These are phyloP conservation scores for Cladosporium oxysporum DNA, from an alignment of 2,329 filamentous ascomycete species.

Conservation along the genomic window DNA sequence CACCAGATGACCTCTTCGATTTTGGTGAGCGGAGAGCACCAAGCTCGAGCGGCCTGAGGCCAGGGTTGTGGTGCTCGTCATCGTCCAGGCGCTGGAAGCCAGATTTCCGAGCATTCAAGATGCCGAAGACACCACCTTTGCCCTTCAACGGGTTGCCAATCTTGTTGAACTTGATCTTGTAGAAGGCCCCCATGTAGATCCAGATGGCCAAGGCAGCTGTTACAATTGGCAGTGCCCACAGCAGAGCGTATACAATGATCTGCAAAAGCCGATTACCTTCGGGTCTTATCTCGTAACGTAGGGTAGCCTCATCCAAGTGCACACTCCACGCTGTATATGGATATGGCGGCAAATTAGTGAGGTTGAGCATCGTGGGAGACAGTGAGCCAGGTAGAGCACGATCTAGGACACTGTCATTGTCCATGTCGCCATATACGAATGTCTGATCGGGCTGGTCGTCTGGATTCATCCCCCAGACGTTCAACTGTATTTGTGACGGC, in stretches of 20 bases:
- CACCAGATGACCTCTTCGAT: constrained; percentile 21
- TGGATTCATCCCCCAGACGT: constrained; percentile 67
- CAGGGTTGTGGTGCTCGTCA: constrained; percentile 7
- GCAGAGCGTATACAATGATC: constrained; percentile 55
- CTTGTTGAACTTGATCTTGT: constrained; percentile 64
- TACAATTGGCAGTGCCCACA: constrained; percentile 56
- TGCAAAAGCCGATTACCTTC: constrained; percentile 57
- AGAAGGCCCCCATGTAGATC: constrained; percentile 63
- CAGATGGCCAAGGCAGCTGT: constrained; percentile 54
- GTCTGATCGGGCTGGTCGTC: constrained; percentile 63
- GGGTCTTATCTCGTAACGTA: constrained; percentile 56
- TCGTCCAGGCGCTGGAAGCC: constrained; percentile 25
- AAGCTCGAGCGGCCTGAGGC: constrained; percentile 4
- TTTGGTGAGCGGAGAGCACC: constrained; percentile 22
- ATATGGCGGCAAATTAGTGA: constrained; percentile 52
- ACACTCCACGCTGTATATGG: constrained; percentile 60
- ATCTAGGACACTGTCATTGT: constrained; percentile 62
- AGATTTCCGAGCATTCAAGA: neutral
- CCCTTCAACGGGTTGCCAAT: constrained; percentile 54
- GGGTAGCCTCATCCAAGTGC: constrained; percentile 55
- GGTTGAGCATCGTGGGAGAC: constrained; percentile 66
- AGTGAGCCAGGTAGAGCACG: constrained; percentile 55
- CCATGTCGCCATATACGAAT: constrained; percentile 62
- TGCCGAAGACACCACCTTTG: constrained; percentile 30
- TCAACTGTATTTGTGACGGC: constrained; percentile 62